Evolutionary conservation across 768 basidiomycete species (phyloP).

Genomic region (Ramaria sp.): DNA sequence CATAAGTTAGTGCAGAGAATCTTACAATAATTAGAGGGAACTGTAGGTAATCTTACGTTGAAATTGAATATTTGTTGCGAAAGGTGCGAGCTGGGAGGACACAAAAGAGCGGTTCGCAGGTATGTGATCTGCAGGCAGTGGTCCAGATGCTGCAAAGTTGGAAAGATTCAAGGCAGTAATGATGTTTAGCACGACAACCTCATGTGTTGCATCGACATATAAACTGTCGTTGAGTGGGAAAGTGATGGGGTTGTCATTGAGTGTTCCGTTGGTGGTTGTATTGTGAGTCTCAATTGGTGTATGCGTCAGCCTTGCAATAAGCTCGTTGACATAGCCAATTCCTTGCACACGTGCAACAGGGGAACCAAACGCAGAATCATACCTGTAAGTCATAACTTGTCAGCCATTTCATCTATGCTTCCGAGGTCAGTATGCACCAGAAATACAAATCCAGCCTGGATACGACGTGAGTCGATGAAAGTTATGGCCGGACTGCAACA

Average conservation of each 20-base stretch:
- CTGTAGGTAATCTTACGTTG: slow-evolving; percentile 44
- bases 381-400: slow-evolving; percentile 22
- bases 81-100: slow-evolving; percentile 25
- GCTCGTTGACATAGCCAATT: slow-evolving; percentile 73
- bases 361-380: slow-evolving; percentile 71
- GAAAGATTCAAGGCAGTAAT: slow-evolving; percentile 30
- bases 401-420: neutral
- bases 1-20: neutral
- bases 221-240: slow-evolving; percentile 14
- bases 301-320: slow-evolving; percentile 72
- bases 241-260: slow-evolving; percentile 47
- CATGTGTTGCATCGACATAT: slow-evolving; percentile 28
- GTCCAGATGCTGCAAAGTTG: slow-evolving; percentile 22
- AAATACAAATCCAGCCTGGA: slow-evolving; percentile 52
- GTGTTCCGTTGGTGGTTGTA: slow-evolving; percentile 75
- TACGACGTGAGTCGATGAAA: neutral
- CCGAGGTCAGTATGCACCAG: slow-evolving; percentile 28
- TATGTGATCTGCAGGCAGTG: slow-evolving; percentile 19
- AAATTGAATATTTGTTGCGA: slow-evolving; percentile 44
- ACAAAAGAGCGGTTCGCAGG: slow-evolving; percentile 16
- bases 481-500: slow-evolving; percentile 16
- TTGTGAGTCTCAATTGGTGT: slow-evolving; percentile 61
- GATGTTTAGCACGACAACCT: slow-evolving; percentile 26
- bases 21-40: neutral
- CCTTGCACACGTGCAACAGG: slow-evolving; percentile 70